Evolutionary conservation across 2,329 filamentous ascomycete genomes (phyloP).

Genomic region (Tolypocladium inflatum): DNA sequence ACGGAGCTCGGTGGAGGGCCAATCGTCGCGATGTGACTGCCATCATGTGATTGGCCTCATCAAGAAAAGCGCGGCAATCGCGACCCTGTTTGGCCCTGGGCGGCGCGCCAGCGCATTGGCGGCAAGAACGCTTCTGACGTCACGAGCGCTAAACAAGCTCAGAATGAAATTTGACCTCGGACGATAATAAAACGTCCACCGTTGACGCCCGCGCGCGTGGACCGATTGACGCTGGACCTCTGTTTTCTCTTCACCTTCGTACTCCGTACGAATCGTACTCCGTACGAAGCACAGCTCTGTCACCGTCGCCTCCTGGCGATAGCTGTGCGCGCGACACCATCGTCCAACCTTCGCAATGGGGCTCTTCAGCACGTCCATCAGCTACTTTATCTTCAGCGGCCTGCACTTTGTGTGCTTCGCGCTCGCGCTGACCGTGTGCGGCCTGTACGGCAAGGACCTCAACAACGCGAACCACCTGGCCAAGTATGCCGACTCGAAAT

Average conservation of each 20-base stretch:
- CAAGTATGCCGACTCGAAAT: constrained; percentile 53
- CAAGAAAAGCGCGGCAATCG: neutral
- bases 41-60: neutral
- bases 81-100: neutral
- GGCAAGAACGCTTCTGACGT: neutral
- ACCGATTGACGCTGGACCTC: neutral
- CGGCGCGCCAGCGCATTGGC: neutral
- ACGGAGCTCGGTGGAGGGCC: neutral
- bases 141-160: neutral
- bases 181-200: neutral
- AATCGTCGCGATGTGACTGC: neutral
- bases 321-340: neutral
- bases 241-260: neutral
- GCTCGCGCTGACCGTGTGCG: constrained; percentile 66
- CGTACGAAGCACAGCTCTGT: neutral
- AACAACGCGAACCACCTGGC: constrained; percentile 38
- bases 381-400: constrained; percentile 46
- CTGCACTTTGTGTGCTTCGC: constrained; percentile 71
- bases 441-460: constrained; percentile 67
- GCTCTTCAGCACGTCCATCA: constrained; percentile 30
- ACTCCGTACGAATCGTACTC: neutral
- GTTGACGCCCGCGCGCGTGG: neutral
- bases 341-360: constrained; percentile 27
- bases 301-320: neutral
- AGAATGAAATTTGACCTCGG: neutral